phyloP scores from a whole-genome alignment of 2,329 filamentous ascomycete species.

The Keithomyces neogunnii region DNA sequence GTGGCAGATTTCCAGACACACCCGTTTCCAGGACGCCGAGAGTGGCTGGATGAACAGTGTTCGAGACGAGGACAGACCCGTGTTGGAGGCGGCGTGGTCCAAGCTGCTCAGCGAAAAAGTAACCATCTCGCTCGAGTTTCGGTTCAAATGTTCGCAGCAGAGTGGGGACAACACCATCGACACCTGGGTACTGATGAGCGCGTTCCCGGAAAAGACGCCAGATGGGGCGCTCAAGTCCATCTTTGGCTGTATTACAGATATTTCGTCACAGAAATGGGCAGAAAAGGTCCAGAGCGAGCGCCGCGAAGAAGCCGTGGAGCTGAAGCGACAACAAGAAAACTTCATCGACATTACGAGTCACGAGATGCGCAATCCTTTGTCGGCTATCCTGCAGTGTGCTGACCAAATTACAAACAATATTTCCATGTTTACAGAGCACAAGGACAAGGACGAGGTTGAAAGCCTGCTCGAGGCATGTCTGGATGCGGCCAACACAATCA shows the following conservation, averaged over 20 bases:
- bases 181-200: constrained; percentile 71
- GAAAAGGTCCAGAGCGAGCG: constrained; percentile 71
- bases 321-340: constrained; percentile 65
- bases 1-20: constrained; percentile 62
- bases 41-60: constrained; percentile 67
- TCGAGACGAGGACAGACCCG: constrained; percentile 53
- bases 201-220: constrained; percentile 61
- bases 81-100: constrained; percentile 53
- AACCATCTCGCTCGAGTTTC: constrained; percentile 62
- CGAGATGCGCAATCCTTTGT: constrained; percentile 70
- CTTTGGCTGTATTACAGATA: constrained; percentile 77
- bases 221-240: constrained; percentile 62
- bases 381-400: constrained; percentile 66
- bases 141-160: constrained; percentile 62
- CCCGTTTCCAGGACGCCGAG: constrained; percentile 47
- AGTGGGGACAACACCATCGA: constrained; percentile 52
- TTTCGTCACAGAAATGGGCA: constrained; percentile 77
- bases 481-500: constrained; percentile 75
- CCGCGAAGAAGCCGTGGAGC: constrained; percentile 71
- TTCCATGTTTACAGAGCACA: constrained; percentile 28
- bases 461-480: constrained; percentile 47
- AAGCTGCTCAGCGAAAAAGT: constrained; percentile 52
- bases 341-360: constrained; percentile 69
- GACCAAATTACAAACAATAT: constrained; percentile 58
- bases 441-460: constrained; percentile 35